Base-by-base conservation (phyloP, 768 basidiomycete species). In the Boletus fagicola region DNA sequence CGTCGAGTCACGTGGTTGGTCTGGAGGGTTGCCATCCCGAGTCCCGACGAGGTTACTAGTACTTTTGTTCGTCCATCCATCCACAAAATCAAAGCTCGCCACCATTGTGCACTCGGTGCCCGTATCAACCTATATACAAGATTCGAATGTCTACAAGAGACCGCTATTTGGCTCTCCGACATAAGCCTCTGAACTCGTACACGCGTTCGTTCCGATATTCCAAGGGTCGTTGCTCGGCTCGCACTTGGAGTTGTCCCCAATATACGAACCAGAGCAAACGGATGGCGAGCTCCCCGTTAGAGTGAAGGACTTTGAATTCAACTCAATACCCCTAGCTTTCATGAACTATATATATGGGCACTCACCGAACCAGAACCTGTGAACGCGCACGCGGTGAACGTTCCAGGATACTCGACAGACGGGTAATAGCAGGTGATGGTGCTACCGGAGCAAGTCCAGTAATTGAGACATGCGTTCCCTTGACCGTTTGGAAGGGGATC, bases 341-440 rank as follows among this genome's bases (percentile, higher is more conserved):
- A 7, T 33, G 12, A 22, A 44, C 13, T 9, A 20, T 28, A n/a
- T 26, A 26, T 33, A 28, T 28, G 20, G n/a, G 2, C 9, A 31
- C 54, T 31, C 12, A 54, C 54, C 7, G 10, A 15, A 33, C 39
- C 20, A 40, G 18, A 31, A 16, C 20, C 26, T 13, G 38, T 42
- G 26, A 45, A 59, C n/a, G 40, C 33, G n/a, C 59, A 60, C 8
- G 40, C 46, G 13, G 30, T 59, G 56, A 59, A 53, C 5, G 59
- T 60, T 13, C 57, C 57, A 10, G 58, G 58, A 31, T 60, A 47
- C 33, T 60, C 47, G 35, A 53, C 57, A 0, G 48, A 59, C 13
- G 58, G 58, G 31, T 60, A 60, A 38, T 60, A 60, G 18, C 59
- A 60, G 9, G 51, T 59, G 28, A 60, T 44, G 18, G 40, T 36